Evolutionary conservation across 352 stramenopile genomes (phyloP).

Genomic region (Pythium myriotylum): DNA sequence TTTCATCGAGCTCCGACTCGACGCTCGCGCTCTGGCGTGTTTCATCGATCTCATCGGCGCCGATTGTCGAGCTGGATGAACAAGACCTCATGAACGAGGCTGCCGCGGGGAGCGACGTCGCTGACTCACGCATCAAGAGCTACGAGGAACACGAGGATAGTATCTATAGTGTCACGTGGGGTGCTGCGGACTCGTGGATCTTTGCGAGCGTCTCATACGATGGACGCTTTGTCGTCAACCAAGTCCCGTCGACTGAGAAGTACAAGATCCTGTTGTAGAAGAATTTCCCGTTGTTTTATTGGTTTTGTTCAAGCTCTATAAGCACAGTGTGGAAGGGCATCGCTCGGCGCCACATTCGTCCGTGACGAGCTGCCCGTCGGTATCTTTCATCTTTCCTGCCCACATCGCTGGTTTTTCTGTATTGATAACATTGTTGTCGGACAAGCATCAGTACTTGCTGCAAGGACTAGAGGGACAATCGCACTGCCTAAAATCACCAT

Average conservation of each 20-base stretch:
- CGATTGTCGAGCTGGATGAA: slow-evolving; percentile 93
- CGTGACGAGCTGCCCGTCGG: too few species aligned
- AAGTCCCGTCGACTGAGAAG: slow-evolving; percentile 98
- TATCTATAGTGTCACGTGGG: slow-evolving; percentile 94
- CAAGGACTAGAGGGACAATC: too few species aligned
- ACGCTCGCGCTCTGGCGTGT: slow-evolving; percentile 96
- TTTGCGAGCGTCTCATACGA: slow-evolving; percentile 96
- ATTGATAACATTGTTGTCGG: not conserved
- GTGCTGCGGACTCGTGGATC: slow-evolving; percentile 94
- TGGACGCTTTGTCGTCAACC: slow-evolving; percentile 93
- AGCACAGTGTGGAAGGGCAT: slow-evolving; percentile 1
- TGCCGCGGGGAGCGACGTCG: slow-evolving; percentile 55
- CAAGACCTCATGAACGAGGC: slow-evolving; percentile 70
- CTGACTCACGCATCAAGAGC: slow-evolving; percentile 73
- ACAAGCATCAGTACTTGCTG: too few species aligned
- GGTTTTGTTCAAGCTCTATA: slow-evolving; percentile 26
- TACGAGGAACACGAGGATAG: slow-evolving; percentile 96
- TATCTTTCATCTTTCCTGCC: not conserved
- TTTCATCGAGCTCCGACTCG: slow-evolving; percentile 93
- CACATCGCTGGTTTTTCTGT: not conserved
- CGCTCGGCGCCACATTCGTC: not conserved
- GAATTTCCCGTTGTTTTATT: slow-evolving; percentile 31
- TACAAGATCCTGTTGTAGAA: slow-evolving; percentile 98
- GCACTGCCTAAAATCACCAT: too few species aligned
- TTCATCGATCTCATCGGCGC: slow-evolving; percentile 95